Conservation (phyloP, 257 asterid species). For the Lantana camara region DNA sequence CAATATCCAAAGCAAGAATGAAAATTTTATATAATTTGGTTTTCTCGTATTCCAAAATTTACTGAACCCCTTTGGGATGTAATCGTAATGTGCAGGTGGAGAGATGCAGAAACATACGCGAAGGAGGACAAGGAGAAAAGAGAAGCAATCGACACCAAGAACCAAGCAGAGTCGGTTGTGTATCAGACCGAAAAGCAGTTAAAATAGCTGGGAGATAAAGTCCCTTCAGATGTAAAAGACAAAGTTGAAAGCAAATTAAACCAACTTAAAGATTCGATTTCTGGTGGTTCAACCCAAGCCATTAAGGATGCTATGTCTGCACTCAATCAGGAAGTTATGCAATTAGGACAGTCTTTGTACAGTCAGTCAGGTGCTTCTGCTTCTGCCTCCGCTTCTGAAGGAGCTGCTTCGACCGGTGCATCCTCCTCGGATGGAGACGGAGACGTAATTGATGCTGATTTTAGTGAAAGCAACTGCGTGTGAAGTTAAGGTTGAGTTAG, state of each 20-base stretch:
- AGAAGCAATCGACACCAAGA: constrained; percentile 83
- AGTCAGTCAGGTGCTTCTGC: constrained; percentile 67
- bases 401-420: constrained; percentile 39
- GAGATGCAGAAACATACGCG: constrained; percentile 73
- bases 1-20: no score
- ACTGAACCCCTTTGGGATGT: constrained; percentile 15
- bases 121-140: constrained; percentile 88
- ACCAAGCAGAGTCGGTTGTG: constrained; percentile 75
- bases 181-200: constrained; percentile 85
- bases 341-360: constrained; percentile 72
- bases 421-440: constrained; percentile 51
- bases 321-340: constrained; percentile 79
- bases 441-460: constrained; percentile 83
- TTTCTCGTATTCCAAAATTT: no score
- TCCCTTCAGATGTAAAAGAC: constrained; percentile 52
- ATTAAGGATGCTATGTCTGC: constrained; percentile 78
- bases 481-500: neutral
- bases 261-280: constrained; percentile 55
- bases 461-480: constrained; percentile 53
- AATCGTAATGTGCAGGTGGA: constrained; percentile 55
- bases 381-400: constrained; percentile 30
- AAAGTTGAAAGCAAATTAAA: constrained; percentile 64
- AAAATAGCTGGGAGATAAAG: constrained; percentile 82
- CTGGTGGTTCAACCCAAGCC: constrained; percentile 57
- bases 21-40: no score